Conservation (phyloP, 1,284 basidiomycete genomes). For the Inonotus hispidus region DNA sequence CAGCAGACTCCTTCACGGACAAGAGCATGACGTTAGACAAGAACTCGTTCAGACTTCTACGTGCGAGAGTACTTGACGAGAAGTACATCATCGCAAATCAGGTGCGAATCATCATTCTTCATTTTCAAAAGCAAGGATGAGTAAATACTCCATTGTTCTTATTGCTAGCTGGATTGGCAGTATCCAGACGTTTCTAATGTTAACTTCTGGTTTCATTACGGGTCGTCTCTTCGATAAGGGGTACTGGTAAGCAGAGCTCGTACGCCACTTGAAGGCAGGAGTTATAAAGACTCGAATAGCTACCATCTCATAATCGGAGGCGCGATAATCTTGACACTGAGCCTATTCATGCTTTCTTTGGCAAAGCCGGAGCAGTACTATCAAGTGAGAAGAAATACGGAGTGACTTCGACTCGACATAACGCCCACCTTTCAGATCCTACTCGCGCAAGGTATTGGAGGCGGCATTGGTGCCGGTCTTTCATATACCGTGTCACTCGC, state of each 20-base stretch:
- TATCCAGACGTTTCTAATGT: slow-evolving; percentile 13
- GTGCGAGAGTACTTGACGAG: slow-evolving; percentile 11
- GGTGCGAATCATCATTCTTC: background rate
- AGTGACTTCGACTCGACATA: no score
- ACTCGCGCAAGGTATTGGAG: slow-evolving; percentile 21
- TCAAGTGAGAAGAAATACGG: slow-evolving; percentile 28
- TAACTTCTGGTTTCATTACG: slow-evolving; percentile 13
- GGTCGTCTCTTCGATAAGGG: slow-evolving; percentile 15
- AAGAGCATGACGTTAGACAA: background rate
- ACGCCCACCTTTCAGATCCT: slow-evolving; percentile 17
- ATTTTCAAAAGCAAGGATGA: background rate
- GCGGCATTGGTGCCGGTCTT: slow-evolving; percentile 20
- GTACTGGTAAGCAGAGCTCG: slow-evolving; percentile 13
- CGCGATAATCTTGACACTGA: slow-evolving; percentile 29
- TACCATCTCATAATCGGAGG: slow-evolving; percentile 33
- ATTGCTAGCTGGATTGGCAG: slow-evolving; percentile 17
- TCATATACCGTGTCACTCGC: slow-evolving; percentile 20
- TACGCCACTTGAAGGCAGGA: no score
- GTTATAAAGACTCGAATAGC: slow-evolving; percentile 22
- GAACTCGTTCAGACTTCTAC: slow-evolving; percentile 7
- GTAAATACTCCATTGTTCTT: no score
- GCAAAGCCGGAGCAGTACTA: slow-evolving; percentile 36
- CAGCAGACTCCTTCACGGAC: background rate
- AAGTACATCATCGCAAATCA: slow-evolving; percentile 15
- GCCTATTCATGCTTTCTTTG: slow-evolving; percentile 41